Evolutionary conservation across 768 basidiomycete species (phyloP).

Genomic region (Cubamyces sp.): DNA sequence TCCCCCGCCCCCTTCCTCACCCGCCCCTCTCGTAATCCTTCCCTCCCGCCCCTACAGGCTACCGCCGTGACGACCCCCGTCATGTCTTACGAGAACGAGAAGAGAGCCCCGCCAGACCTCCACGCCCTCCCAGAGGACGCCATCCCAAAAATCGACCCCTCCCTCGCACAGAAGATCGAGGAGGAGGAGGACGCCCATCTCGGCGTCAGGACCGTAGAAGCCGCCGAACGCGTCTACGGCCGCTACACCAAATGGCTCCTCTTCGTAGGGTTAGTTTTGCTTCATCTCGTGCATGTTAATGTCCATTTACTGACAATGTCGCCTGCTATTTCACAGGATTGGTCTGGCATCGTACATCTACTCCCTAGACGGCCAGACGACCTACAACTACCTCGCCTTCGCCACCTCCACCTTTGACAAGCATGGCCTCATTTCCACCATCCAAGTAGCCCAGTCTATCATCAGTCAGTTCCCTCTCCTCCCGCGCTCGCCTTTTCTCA

Average conservation of each 20-base stretch:
- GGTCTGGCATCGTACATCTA: slow-evolving; percentile 75
- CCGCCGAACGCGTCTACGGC: slow-evolving; percentile 54
- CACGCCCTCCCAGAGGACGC: slow-evolving; percentile 15
- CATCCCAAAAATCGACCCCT: slow-evolving; percentile 16
- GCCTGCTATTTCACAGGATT: slow-evolving; percentile 31
- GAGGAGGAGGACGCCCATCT: slow-evolving; percentile 36
- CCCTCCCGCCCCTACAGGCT: not conserved
- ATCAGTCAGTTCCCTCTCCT: slow-evolving; percentile 39
- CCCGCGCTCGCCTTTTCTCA: slow-evolving; percentile 49
- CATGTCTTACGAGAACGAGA: slow-evolving; percentile 20
- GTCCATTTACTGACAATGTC: not conserved
- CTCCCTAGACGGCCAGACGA: slow-evolving; percentile 72
- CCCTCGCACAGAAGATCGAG: slow-evolving; percentile 11
- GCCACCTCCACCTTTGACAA: slow-evolving; percentile 26
- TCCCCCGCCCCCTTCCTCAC: not conserved
- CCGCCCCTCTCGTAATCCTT: not conserved
- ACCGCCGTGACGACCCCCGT: not conserved
- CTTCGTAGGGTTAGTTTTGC: slow-evolving; percentile 52
- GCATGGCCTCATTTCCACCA: slow-evolving; percentile 25
- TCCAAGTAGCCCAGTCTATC: slow-evolving; percentile 32
- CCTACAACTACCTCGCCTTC: slow-evolving; percentile 52
- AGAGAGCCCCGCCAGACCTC: slow-evolving; percentile 8
- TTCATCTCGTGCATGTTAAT: not conserved
- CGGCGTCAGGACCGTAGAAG: slow-evolving; percentile 55
- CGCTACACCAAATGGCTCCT: slow-evolving; percentile 61